Base-by-base conservation (phyloP, 345 rosid genomes). In the Camelina sativa region DNA sequence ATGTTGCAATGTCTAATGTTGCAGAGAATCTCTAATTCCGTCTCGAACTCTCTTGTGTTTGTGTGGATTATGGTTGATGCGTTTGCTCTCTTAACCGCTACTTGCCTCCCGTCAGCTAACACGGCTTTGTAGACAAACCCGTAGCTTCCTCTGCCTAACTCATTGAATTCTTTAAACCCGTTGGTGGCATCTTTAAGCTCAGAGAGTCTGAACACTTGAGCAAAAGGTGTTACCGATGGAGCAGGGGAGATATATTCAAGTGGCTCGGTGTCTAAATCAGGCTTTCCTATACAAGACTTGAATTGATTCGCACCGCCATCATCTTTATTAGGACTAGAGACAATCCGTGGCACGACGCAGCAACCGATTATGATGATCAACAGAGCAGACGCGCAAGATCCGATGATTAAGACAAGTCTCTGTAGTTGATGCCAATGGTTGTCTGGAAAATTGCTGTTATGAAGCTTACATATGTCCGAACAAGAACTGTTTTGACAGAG, bases 401-500 rank as follows among this genome's bases (percentile, higher is more conserved):
- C 93, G 2, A 79, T 38, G 59, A 87, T 81, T 58, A 90, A 40
- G 11, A 69, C n/a, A 2, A 86, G 65, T 77, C 83, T 79, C 23
- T 32, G 81, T 44, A 80, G 53, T 57, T 81, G 88, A 64, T 69
- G 85, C 86, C 86, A 79, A 51, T 75, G 86, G 82, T 73, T 87
- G 56, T 78, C 84, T n/a, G 76, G 79, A 71, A 84, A 77, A 20
- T 40, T 77, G 22, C 80, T 75, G 23, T 64, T 78, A 40, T 79
- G 77, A 63, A 88, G 70, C 60, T 91, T 85, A 60, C 97, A 91
- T 20, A 84, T 77, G 35, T 75, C 84, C 67, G 87, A 81, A 74
- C 97, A 94, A 73, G 97, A 84, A 71, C 89, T 89, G 82, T 87
- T 94, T 82, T 91, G 99, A 85, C 99, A 94, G 58, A 94, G 92